Conservation (phyloP, 2,329 filamentous ascomycete genomes). For the Aspergillus caelatus region DNA sequence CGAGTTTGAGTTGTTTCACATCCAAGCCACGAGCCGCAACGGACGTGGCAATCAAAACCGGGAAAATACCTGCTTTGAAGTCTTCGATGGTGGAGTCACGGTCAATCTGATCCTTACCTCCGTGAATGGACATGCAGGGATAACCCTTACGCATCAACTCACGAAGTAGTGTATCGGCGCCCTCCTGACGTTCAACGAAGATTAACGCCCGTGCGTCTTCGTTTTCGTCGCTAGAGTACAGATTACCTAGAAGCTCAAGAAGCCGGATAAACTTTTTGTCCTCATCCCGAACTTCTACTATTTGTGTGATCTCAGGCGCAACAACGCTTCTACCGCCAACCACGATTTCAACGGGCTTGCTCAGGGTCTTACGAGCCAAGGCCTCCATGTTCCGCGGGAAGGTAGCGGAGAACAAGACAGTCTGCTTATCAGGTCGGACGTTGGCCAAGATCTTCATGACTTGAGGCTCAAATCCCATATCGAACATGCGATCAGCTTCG, state of each 20-base stretch:
- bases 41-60: constrained; percentile 90
- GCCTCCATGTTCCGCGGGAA: constrained; percentile 93
- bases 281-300: constrained; percentile 85
- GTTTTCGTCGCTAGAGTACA: constrained; percentile 72
- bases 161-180: constrained; percentile 76
- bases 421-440: constrained; percentile 88
- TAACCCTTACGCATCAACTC: constrained; percentile 83
- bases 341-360: constrained; percentile 84
- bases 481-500: constrained; percentile 98
- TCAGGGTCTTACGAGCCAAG: constrained; percentile 83
- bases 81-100: constrained; percentile 89
- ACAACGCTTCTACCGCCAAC: constrained; percentile 81
- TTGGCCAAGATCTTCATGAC: constrained; percentile 96
- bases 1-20: constrained; percentile 92
- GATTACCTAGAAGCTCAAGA: constrained; percentile 81
- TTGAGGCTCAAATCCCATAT: constrained; percentile 99
- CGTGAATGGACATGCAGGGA: constrained; percentile 90
- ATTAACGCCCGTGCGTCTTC: constrained; percentile 89
- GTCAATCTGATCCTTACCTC: constrained; percentile 90
- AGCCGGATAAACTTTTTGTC: constrained; percentile 81
- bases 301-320: constrained; percentile 77
- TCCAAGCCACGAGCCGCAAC: constrained; percentile 93
- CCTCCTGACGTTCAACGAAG: constrained; percentile 90
- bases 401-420: constrained; percentile 93
- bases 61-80: constrained; percentile 88